Conservation (phyloP, 352 stramenopile species). For the Hyaloperonospora arabidopsidis region DNA sequence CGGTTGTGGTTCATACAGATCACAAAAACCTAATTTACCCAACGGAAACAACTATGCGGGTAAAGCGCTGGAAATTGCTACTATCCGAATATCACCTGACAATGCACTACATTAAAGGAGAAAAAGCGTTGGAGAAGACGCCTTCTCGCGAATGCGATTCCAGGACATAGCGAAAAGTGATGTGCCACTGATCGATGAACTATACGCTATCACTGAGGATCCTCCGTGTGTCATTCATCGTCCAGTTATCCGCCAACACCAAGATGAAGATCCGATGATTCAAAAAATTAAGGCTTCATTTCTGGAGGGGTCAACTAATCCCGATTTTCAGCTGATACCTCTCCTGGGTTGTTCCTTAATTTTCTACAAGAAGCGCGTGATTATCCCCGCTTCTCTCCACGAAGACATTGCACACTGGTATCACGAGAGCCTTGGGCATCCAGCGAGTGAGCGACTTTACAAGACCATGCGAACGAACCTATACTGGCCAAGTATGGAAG, state of each 20-base stretch:
- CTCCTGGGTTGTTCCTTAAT: too few species aligned
- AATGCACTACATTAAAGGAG: not conserved
- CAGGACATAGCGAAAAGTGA: not conserved
- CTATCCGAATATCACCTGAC: not conserved
- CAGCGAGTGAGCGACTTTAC: too few species aligned
- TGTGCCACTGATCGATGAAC: not conserved
- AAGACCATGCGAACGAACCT: too few species aligned
- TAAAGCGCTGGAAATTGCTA: conserved; percentile 4
- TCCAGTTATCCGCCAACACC: not conserved
- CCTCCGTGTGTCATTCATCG: not conserved
- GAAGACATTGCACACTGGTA: too few species aligned
- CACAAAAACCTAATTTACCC: conserved; percentile 7
- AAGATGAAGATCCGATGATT: not conserved
- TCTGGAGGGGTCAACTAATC: not conserved
- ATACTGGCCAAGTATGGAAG: too few species aligned
- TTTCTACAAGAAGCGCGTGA: too few species aligned
- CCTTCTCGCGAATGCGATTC: conserved; percentile 2
- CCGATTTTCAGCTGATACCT: not conserved
- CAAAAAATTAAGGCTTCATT: not conserved
- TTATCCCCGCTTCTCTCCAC: too few species aligned
- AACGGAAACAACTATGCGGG: not conserved
- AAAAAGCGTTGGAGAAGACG: not conserved
- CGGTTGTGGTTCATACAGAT: not conserved
- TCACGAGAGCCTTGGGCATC: too few species aligned
- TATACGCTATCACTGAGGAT: not conserved